Base-by-base conservation (phyloP, 2,329 filamentous ascomycete genomes). In the Phaeomoniella chlamydospora region DNA sequence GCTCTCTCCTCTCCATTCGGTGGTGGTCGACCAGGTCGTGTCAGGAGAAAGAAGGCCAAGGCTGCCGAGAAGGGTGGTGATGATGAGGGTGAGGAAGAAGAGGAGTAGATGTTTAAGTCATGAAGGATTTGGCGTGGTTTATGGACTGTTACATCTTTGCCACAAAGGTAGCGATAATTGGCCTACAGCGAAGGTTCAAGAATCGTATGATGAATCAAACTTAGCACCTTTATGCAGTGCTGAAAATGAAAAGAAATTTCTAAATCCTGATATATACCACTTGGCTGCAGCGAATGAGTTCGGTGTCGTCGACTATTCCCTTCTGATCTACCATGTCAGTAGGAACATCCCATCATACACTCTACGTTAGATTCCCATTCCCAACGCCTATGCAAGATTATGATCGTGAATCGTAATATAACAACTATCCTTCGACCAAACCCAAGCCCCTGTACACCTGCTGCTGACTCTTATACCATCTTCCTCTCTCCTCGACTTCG, bases 41-140 rank as follows among this genome's bases (percentile, higher is more conserved):
- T 94, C 61, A 80, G 85, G 68, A 92, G 90, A 77, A 98, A 96
- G 90, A 98, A 96, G 87, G 84, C 87, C 65, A 88, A 85, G 74
- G 84, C 90, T 53, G 85, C 86, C 45, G 85, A 92, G 71, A 80
- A 79, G 65, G 62, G 63, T 34, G 59, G 58, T 32, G 60, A 48
- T 26, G 57, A 53, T 31, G 51, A 55, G 41, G 88, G 75, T 50
- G 86, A 80, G 53, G 87, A 84, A 57, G 88, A 93, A 62, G 86
- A 92, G 54, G 86, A 93, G 62, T 67, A 67, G 51, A 64, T 57
- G 32, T 36, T 31, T 32, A 32, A 22, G 14, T 14, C 15, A 36
- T 34, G 32, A 11, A 30, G n/a, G 22, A n/a, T 26, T 26, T n/a
- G 22, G 22, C 22, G 22, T 26, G 22, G 22, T 26, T 26, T n/a